These are phyloP conservation scores for Picochlorum sp. DNA, from an alignment of 139 green algal species.

Conservation along the genomic window DNA sequence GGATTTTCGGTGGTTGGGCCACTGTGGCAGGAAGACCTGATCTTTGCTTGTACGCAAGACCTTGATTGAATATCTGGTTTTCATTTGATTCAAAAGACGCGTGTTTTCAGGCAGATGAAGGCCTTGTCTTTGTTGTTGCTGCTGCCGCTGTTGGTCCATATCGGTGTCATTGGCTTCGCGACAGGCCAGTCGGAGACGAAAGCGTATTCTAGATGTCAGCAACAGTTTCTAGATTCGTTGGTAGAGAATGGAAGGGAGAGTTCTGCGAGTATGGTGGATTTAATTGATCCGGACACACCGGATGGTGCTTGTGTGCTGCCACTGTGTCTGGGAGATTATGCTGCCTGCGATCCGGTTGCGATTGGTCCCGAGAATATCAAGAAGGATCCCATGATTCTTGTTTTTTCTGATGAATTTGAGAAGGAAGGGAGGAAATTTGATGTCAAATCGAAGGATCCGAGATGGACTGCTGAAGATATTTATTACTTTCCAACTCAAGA, in stretches of 20 bases:
- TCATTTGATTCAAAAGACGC: too few relatives aligned
- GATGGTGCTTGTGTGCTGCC: constrained; percentile 11
- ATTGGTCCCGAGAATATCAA: background rate
- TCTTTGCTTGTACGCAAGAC: too few relatives aligned
- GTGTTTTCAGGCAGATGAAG: too few relatives aligned
- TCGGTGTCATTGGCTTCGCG: background rate
- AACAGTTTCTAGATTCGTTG: constrained; percentile 1
- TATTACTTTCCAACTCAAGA: constrained; percentile 19
- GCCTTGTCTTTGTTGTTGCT: too few relatives aligned
- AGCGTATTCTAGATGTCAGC: background rate
- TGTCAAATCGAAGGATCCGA: constrained; percentile 4
- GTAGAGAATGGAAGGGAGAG: background rate
- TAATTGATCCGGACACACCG: constrained; percentile 21
- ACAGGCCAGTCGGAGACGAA: background rate
- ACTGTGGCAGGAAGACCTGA: too few relatives aligned
- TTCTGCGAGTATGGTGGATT: background rate
- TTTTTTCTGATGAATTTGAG: constrained; percentile 42
- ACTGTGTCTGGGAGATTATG: constrained; percentile 4
- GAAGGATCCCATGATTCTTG: constrained; percentile 10
- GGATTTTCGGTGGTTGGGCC: too few relatives aligned
- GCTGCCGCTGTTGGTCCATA: background rate
- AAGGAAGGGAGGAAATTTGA: constrained; percentile 13
- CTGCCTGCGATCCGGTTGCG: background rate
- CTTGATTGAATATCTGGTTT: too few relatives aligned
- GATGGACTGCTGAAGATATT: constrained; percentile 29